Evolutionary conservation across 305 asterid genomes (phyloP), one percentile per base, ranked within the genome.

Genomic region (Fraxinus latifolia): DNA sequence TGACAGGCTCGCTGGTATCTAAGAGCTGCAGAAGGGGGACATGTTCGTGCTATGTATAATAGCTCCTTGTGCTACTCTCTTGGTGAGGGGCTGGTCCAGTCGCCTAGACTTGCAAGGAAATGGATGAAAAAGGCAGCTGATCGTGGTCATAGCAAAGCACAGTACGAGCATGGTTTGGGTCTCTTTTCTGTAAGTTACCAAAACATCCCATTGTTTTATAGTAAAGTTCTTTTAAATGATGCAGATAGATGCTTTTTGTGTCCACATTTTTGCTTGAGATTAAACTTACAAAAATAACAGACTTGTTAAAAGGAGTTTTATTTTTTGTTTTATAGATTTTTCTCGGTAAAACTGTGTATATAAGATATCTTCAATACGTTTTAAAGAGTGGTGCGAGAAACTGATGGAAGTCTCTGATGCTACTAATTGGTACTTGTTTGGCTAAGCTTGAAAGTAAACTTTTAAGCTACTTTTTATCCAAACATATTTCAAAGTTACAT

Each of bases 111-210:
- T 76, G 94, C 95, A 73, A 90, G 93, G 81, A 93, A 92, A 86
- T 95, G 99, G 99, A 92, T 95, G 98, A 89, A 89, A 87, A 89
- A 76, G 80, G 98, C 99, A 5, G 98, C 99, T 31, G 98, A 94
- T 79, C 88, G 83, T 73, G 99, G 99, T 70, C 97, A 95, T 76
- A 85, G 90, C 89, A 94, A 86, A 91, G 97, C 98, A 19, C 97
- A 92, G 83, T 91, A 87, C 21, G 98, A 95, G 91, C 91, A 94
- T 53, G 99, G 98, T 78, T 77, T 89, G 77, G 19, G 89, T 44
- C 94, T 95, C 72, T 90, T 90, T 89, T 89, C 93, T 0, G 99
- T 94, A 91, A 3, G 95, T 85, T 7, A 34, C 65, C 5, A 27
- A 21, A 21, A 15, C 82, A 8, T 31, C 73, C 42, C 76, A 11